Conservation (phyloP, 1,139 yeast species). For the Pichia sp. region DNA sequence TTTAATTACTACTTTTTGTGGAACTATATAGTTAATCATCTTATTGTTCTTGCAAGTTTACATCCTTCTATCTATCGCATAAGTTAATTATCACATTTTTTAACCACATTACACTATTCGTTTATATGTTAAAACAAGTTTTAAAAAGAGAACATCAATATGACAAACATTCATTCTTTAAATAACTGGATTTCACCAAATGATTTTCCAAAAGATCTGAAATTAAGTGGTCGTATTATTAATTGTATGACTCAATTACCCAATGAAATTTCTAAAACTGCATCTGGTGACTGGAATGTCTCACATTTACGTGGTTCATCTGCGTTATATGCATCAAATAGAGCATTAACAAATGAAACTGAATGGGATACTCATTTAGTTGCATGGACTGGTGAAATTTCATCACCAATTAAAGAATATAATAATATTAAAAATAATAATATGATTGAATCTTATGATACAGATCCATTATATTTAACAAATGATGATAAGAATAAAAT, state of each 20-base stretch:
- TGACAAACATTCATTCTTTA: neutral
- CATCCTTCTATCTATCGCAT: too few relatives aligned
- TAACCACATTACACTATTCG: too few relatives aligned
- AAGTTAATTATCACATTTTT: too few relatives aligned
- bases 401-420: slow-evolving; percentile 7
- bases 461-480: slow-evolving; percentile 58
- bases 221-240: slow-evolving; percentile 56
- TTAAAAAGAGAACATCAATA: too few relatives aligned
- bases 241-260: slow-evolving; percentile 68
- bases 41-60: too few relatives aligned
- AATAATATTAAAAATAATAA: slow-evolving; percentile 1
- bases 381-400: slow-evolving; percentile 90
- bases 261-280: slow-evolving; percentile 45
- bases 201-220: slow-evolving; percentile 16
- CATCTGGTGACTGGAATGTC: slow-evolving; percentile 38
- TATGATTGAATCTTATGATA: slow-evolving; percentile 25
- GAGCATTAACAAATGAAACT: slow-evolving; percentile 56
- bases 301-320: slow-evolving; percentile 75
- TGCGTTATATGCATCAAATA: slow-evolving; percentile 73
- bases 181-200: slow-evolving; percentile 17
- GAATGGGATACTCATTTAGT: slow-evolving; percentile 84
- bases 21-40: too few relatives aligned
- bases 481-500: slow-evolving; percentile 47
- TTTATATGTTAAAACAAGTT: too few relatives aligned
- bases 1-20: too few relatives aligned